Evolutionary conservation across 2,329 filamentous ascomycete genomes (phyloP).

Genomic region (Microcera coccophila): DNA sequence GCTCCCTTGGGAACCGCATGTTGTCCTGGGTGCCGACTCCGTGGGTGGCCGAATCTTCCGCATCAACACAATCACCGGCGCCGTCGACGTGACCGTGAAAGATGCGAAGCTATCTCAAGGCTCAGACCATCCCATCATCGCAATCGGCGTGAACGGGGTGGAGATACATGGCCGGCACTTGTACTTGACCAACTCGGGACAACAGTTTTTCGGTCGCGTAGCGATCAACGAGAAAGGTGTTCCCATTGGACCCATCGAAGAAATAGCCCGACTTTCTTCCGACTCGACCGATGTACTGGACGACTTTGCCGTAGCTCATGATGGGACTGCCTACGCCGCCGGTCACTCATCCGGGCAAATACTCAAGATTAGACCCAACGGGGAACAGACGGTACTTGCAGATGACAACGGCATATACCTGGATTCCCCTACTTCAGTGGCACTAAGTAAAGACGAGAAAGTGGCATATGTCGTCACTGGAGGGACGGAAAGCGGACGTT

Average conservation of each 20-base stretch:
- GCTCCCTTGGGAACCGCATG: conserved; percentile 9
- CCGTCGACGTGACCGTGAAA: not conserved
- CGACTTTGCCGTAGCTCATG: not conserved
- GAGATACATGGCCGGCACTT: not conserved
- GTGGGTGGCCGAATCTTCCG: conserved; percentile 7
- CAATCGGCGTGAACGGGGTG: not conserved
- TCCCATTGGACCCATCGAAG: not conserved
- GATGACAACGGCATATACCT: conserved; percentile 1
- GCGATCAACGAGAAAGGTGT: not conserved
- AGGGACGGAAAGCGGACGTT: not conserved
- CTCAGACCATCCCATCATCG: not conserved
- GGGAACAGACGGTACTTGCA: not conserved
- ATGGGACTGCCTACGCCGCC: not conserved
- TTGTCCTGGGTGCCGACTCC: conserved; percentile 21
- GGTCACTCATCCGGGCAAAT: not conserved
- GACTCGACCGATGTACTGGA: not conserved
- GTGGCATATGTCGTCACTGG: conserved; percentile 11
- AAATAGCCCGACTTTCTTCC: not conserved
- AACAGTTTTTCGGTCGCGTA: not conserved
- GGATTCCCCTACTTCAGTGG: conserved; percentile 9
- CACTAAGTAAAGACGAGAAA: conserved; percentile 15
- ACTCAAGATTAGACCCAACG: not conserved
- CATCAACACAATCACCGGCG: not conserved
- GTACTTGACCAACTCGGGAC: not conserved
- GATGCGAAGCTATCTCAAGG: not conserved